Conservation (phyloP, 352 stramenopile species). For the Phytophthora capsici region DNA sequence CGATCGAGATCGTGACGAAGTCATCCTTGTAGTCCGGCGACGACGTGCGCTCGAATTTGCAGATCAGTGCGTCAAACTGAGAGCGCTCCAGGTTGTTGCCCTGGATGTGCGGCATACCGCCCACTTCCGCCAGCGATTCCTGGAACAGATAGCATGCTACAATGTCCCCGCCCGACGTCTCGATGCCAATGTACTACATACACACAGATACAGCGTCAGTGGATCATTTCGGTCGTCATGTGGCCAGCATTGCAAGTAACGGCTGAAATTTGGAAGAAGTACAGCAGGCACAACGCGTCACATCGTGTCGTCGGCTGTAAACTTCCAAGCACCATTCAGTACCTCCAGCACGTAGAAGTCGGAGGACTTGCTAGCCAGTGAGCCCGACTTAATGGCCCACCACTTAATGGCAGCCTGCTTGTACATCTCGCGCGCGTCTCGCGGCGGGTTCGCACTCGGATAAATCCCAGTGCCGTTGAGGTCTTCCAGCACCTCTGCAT, state of each 20-base stretch:
- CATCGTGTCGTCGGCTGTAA: slow-evolving; percentile 3
- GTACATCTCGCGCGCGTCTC: slow-evolving; percentile 78
- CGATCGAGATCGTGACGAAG: slow-evolving; percentile 83
- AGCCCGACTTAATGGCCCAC: slow-evolving; percentile 88
- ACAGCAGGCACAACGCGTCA: slow-evolving; percentile 3
- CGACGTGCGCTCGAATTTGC: slow-evolving; percentile 82
- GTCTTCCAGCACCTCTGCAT: slow-evolving; percentile 86
- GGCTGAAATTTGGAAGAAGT: slow-evolving; percentile 32
- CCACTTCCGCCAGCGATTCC: slow-evolving; percentile 83
- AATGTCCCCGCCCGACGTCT: slow-evolving; percentile 76
- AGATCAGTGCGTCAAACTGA: slow-evolving; percentile 86
- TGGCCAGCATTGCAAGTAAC: slow-evolving; percentile 20
- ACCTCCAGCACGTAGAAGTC: slow-evolving; percentile 89
- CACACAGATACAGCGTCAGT: slow-evolving; percentile 32
- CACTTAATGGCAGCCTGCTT: slow-evolving; percentile 91
- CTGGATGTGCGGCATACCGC: slow-evolving; percentile 83
- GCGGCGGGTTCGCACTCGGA: slow-evolving; percentile 69
- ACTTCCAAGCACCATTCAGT: slow-evolving; percentile 3
- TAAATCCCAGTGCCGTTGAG: slow-evolving; percentile 85
- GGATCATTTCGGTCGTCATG: slow-evolving; percentile 13
- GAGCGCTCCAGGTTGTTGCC: slow-evolving; percentile 81
- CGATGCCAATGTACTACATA: slow-evolving; percentile 82
- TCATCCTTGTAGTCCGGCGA: slow-evolving; percentile 74
- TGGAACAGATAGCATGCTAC: slow-evolving; percentile 88
- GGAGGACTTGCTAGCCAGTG: slow-evolving; percentile 79